Conservation (phyloP, 805 yeast genomes). For the Wickerhamomyces ciferrii region DNA sequence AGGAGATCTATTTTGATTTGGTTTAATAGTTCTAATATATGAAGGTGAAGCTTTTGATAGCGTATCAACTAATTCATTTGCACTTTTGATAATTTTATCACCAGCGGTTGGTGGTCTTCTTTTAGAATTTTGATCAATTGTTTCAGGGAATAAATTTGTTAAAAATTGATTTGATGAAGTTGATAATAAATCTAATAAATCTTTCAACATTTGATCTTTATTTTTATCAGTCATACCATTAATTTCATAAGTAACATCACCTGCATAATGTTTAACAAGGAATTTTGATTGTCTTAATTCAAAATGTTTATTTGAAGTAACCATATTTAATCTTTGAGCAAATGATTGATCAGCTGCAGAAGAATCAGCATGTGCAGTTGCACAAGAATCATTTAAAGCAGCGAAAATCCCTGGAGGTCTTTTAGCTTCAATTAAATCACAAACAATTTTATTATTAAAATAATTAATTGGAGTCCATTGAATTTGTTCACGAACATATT, state of each 20-base stretch:
- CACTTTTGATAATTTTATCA: conserved; percentile 88
- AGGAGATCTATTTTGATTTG: conserved; percentile 90
- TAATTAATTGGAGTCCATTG: conserved; percentile 97
- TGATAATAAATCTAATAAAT: conserved; percentile 71
- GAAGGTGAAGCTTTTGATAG: conserved; percentile 90
- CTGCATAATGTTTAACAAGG: conserved; percentile 93
- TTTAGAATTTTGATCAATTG: conserved; percentile 60
- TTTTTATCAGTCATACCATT: conserved; percentile 92
- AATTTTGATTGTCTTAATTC: conserved; percentile 86
- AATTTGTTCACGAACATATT: conserved; percentile 90
- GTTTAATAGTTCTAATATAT: conserved; percentile 95
- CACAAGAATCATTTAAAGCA: conserved; percentile 93
- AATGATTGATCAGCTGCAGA: conserved; percentile 95
- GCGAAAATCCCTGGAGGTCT: conserved; percentile 97
- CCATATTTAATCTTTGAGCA: conserved; percentile 84
- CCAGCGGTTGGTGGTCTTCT: conserved; percentile 95
- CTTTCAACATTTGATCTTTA: conserved; percentile 89
- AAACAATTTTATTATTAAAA: conserved; percentile 93
- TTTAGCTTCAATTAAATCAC: conserved; percentile 89
- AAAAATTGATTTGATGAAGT: conserved; percentile 68
- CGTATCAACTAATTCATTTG: conserved; percentile 85
- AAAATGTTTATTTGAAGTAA: conserved; percentile 78
- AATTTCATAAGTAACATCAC: conserved; percentile 93
- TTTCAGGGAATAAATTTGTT: conserved; percentile 53
- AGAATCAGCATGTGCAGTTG: conserved; percentile 98